Evolutionary conservation across 345 rosid genomes (phyloP).

Genomic region (Gossypium arboreum): DNA sequence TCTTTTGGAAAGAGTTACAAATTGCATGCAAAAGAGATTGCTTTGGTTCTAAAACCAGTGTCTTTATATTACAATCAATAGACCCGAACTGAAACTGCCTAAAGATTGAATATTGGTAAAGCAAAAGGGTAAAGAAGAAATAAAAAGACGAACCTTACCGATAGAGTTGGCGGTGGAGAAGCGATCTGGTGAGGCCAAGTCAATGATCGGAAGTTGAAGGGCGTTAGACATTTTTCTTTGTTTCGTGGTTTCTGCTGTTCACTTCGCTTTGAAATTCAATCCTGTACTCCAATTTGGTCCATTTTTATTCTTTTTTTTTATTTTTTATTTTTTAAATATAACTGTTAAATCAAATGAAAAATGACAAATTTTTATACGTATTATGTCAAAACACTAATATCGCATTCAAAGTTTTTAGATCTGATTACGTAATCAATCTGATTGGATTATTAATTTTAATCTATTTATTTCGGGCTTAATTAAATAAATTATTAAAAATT

Average conservation of each 20-base stretch:
- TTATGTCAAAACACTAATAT: no score
- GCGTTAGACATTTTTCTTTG: constrained; percentile 15
- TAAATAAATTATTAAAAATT: no score
- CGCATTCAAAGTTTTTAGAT: no score
- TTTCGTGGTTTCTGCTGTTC: background rate
- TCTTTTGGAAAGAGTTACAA: background rate
- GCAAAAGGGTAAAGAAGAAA: background rate
- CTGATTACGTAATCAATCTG: no score
- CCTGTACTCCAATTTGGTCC: no score
- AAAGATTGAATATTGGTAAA: background rate
- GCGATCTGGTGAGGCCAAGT: constrained; percentile 42
- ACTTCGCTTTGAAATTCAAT: background rate
- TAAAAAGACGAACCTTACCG: constrained; percentile 39
- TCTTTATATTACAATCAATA: background rate
- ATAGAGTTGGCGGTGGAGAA: constrained; percentile 36
- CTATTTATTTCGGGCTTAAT: no score
- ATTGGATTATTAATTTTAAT: no score
- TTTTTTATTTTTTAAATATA: no score
- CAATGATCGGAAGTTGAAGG: constrained; percentile 46
- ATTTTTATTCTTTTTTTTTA: no score
- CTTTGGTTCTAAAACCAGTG: background rate
- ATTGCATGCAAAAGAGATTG: background rate
- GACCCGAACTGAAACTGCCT: background rate
- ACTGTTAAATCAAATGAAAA: no score
- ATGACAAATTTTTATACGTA: no score